Evolutionary conservation across 179 eudicot genomes (phyloP).

Genomic region (Sideroxylon spinosum): DNA sequence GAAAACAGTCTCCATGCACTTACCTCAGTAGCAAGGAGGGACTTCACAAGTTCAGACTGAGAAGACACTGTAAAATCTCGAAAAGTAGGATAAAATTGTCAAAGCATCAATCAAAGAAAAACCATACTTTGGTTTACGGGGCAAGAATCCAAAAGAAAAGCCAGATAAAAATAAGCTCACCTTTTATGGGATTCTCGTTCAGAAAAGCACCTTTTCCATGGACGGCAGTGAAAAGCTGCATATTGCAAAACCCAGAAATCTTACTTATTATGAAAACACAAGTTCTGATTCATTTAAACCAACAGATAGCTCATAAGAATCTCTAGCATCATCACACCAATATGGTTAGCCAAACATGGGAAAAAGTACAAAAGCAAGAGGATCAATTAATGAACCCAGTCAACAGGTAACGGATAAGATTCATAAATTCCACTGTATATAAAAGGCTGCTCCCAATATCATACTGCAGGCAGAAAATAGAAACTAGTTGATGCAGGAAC

Average conservation of each 20-base stretch:
- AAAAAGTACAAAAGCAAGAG: not conserved
- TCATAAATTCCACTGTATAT: not conserved
- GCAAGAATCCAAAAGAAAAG: not conserved
- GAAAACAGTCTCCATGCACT: not conserved
- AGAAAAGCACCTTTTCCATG: slow-evolving; percentile 45
- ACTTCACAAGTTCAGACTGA: slow-evolving; percentile 63
- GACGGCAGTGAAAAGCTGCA: slow-evolving; percentile 31
- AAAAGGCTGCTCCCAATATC: not conserved
- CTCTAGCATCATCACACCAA: not conserved
- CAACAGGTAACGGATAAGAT: not conserved
- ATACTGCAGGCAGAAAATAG: not conserved
- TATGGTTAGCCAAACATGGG: not conserved
- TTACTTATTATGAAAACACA: not conserved
- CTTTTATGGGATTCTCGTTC: slow-evolving; percentile 56
- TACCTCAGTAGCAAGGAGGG: slow-evolving; percentile 78
- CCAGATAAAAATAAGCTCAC: slow-evolving; percentile 18
- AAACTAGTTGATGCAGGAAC: not conserved
- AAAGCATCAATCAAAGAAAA: not conserved
- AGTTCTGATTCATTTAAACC: slow-evolving; percentile 2
- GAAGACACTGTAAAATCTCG: slow-evolving; percentile 55
- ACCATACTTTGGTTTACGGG: not conserved
- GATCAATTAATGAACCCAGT: not conserved
- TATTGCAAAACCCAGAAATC: not conserved
- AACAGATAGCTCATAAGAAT: not conserved
- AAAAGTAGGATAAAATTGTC: slow-evolving; percentile 1